phyloP scores from a whole-genome alignment of 257 asterid species.

The Solanum sparsipilum region DNA sequence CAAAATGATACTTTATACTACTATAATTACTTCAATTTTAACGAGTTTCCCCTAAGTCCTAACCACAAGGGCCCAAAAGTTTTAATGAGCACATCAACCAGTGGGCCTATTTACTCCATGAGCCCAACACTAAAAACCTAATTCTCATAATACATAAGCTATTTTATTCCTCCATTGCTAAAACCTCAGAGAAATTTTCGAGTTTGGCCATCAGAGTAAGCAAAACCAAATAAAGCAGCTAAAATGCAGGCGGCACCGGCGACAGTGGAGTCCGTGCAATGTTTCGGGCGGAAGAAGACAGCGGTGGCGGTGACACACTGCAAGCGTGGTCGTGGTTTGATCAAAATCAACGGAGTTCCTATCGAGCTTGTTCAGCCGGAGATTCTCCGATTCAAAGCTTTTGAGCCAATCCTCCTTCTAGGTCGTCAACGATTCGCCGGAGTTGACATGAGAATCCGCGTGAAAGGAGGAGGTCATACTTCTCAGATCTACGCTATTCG shows the following conservation, averaged over 20 bases:
- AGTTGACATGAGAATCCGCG: background rate
- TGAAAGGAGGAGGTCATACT: background rate
- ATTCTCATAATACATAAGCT: background rate
- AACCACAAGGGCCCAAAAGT: background rate
- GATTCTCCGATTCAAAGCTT: background rate
- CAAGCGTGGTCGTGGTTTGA: background rate
- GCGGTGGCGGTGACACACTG: background rate
- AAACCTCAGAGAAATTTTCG: background rate
- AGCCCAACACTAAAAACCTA: background rate
- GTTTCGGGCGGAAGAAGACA: background rate
- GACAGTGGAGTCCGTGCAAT: background rate
- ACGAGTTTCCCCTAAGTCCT: background rate
- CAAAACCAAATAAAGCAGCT: background rate
- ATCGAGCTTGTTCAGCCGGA: background rate
- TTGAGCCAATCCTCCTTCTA: background rate
- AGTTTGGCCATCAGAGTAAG: background rate
- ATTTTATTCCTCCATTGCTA: background rate
- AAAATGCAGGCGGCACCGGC: background rate
- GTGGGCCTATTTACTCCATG: background rate
- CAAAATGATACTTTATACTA: too few relatives aligned
- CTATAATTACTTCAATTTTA: background rate
- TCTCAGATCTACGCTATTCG: conserved; percentile 1
- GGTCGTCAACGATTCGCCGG: background rate
- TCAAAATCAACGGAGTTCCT: background rate
- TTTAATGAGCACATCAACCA: background rate